Percentiles rank a stretch among this genome's conserved stretches.
Conservation (phyloP, 495 filamentous ascomycete species). For the Parathielavia appendiculata region DNA sequence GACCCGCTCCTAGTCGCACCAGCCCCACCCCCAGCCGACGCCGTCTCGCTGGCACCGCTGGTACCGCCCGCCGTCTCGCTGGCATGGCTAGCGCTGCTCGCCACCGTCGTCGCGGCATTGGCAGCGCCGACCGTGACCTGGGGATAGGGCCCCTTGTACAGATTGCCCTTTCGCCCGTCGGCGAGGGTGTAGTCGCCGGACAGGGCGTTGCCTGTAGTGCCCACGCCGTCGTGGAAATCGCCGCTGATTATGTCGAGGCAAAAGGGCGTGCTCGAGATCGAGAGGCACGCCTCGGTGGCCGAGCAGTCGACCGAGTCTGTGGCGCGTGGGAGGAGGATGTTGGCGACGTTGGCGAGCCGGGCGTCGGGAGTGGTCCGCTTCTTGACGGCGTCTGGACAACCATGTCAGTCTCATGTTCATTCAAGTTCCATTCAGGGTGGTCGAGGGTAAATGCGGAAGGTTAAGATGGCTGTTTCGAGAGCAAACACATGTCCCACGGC, state of each 20-base stretch:
- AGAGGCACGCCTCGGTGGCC: neutral
- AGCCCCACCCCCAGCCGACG: too few relatives aligned
- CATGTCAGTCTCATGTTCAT: too few relatives aligned
- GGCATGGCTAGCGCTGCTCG: too few relatives aligned
- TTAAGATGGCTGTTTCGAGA: too few relatives aligned
- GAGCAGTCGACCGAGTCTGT: neutral
- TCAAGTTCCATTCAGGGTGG: too few relatives aligned
- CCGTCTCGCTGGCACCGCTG: too few relatives aligned
- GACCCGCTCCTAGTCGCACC: too few relatives aligned
- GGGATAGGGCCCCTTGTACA: neutral
- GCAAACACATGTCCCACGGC: too few relatives aligned
- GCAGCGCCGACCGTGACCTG: neutral
- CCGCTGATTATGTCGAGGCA: neutral
- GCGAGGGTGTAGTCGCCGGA: conserved; percentile 1
- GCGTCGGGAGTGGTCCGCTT: conserved; percentile 4
- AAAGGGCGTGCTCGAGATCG: neutral
- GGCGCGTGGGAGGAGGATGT: neutral
- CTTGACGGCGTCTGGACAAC: conserved; percentile 2
- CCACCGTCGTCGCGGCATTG: neutral
- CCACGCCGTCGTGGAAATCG: conserved; percentile 4
- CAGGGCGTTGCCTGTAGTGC: neutral
- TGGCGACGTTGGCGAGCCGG: neutral
- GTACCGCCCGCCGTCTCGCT: too few relatives aligned
- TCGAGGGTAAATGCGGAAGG: too few relatives aligned
- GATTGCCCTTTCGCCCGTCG: conserved; percentile 1